Evolutionary conservation across 1,139 yeast genomes (phyloP).

Genomic region (Pichia kudriavzevii): DNA sequence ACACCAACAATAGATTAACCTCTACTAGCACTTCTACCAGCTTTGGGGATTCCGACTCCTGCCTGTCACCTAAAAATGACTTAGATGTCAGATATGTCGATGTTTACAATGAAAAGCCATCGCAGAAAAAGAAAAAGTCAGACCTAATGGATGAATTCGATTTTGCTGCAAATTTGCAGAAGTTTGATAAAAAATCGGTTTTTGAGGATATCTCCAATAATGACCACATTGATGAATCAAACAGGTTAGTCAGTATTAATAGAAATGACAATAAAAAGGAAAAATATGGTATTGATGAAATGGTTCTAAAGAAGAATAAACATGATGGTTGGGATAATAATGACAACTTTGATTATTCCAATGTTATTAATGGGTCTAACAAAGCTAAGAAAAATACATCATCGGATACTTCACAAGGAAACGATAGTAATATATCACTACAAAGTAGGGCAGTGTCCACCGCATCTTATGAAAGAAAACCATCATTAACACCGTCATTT

Average conservation of each 20-base stretch:
- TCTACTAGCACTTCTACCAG: not conserved
- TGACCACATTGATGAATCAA: slow-evolving; percentile 54
- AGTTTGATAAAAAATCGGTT: slow-evolving; percentile 76
- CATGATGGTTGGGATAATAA: slow-evolving; percentile 50
- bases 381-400: not conserved
- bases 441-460: slow-evolving; percentile 8
- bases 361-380: slow-evolving; percentile 2
- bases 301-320: slow-evolving; percentile 50
- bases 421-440: not conserved
- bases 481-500: slow-evolving; percentile 7
- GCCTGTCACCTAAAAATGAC: slow-evolving; percentile 1
- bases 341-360: slow-evolving; percentile 4
- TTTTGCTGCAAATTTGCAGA: slow-evolving; percentile 72
- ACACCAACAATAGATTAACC: slow-evolving; percentile 1
- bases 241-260: slow-evolving; percentile 72
- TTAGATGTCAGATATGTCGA: slow-evolving; percentile 10
- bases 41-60: not conserved
- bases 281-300: slow-evolving; percentile 64
- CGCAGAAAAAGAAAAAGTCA: slow-evolving; percentile 33
- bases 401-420: slow-evolving; percentile 4
- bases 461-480: slow-evolving; percentile 7
- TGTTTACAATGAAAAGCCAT: slow-evolving; percentile 7
- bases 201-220: slow-evolving; percentile 66
- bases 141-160: slow-evolving; percentile 67
- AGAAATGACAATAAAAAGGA: slow-evolving; percentile 32